These are phyloP conservation scores for Fusarium sp. DNA, from an alignment of 2,329 filamentous ascomycete species.

Conservation along the genomic window DNA sequence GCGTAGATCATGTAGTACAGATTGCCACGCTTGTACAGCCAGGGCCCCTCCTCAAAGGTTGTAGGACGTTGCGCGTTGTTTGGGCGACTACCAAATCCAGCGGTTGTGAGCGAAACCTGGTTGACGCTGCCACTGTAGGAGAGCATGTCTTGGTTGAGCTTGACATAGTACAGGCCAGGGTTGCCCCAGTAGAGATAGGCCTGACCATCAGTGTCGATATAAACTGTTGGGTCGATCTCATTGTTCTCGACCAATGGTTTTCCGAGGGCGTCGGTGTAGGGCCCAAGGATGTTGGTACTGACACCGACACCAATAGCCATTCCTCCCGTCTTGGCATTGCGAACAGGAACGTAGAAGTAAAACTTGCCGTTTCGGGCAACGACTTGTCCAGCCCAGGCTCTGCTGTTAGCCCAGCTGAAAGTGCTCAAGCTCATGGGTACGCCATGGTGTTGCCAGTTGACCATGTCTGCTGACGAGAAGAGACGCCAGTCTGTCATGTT, in stretches of 20 bases:
- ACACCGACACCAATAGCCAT: conserved; percentile 53
- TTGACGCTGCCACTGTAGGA: conserved; percentile 5
- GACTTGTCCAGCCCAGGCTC: conserved; percentile 50
- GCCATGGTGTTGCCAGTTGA: conserved; percentile 48
- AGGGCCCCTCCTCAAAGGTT: conserved; percentile 51
- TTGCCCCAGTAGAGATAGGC: conserved; percentile 53
- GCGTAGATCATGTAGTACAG: conserved; percentile 54
- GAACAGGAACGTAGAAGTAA: conserved; percentile 51
- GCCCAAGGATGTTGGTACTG: conserved; percentile 46
- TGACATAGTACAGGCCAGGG: conserved; percentile 46
- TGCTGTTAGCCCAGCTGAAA: conserved; percentile 49
- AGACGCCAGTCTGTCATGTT: conserved; percentile 51
- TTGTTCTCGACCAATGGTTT: conserved; percentile 50
- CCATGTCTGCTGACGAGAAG: conserved; percentile 43
- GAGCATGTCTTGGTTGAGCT: conserved; percentile 50
- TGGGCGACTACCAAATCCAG: not conserved
- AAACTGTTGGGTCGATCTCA: conserved; percentile 50
- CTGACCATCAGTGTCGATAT: conserved; percentile 49
- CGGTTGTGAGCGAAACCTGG: not conserved
- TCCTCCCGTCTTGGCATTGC: conserved; percentile 40
- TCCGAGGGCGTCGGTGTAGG: conserved; percentile 48
- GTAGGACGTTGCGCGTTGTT: conserved; percentile 31
- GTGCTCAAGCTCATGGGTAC: conserved; percentile 42
- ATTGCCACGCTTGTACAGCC: conserved; percentile 48
- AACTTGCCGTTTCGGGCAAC: conserved; percentile 47